Evolutionary conservation across 352 stramenopile species (phyloP), one percentile per base, ranked within the genome.

Genomic region (Globisporangium nagaii): DNA sequence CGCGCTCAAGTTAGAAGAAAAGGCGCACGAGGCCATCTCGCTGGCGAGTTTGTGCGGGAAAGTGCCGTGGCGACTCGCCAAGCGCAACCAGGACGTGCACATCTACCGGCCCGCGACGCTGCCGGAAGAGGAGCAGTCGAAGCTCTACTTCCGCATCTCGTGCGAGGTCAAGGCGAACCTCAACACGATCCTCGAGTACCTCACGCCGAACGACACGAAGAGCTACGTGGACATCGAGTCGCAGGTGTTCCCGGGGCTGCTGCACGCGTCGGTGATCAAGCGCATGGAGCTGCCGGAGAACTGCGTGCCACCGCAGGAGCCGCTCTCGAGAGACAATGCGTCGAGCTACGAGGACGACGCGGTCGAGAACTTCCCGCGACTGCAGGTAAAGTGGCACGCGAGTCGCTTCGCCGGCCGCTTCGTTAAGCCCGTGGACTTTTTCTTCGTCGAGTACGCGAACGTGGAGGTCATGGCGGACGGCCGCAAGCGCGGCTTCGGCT

Each of bases 391-490:
- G 57, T 94, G 84, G 84, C 84, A 93, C 58, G 84, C 82, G 39
- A 90, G 79, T 62, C 79, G 82, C 19, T 89, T 94, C 34, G 82
- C 82, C 2, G 83, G 82, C 0, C 75, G 82, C 1, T 90, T 93
- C 31, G 80, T 90, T 39, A 93, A 91, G 58, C 81, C 82, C 31
- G 68, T 90, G 11, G 84, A 94, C 49, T 90, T 94, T 41, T 89
- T 92, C 52, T 94, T 93, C 59, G 79, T 93, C 34, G 84, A 94
- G 64, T 94, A 92, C 27, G 76, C 81, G 36, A 90, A 90, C 49
- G 73, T 91, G 27, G 83, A 93, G 53, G 75, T 66, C 4, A 71
- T 88, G 43, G 62, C 66, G 1, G 76, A 90, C 22, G 82, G 82
- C 12, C 71, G 73, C 15, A 76, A 75, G 28, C 80, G 83, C 17